Percentiles rank a stretch among this genome's conserved stretches.
Conservation (phyloP, 2,329 filamentous ascomycete species). For the Rasamsonia emersonii region DNA sequence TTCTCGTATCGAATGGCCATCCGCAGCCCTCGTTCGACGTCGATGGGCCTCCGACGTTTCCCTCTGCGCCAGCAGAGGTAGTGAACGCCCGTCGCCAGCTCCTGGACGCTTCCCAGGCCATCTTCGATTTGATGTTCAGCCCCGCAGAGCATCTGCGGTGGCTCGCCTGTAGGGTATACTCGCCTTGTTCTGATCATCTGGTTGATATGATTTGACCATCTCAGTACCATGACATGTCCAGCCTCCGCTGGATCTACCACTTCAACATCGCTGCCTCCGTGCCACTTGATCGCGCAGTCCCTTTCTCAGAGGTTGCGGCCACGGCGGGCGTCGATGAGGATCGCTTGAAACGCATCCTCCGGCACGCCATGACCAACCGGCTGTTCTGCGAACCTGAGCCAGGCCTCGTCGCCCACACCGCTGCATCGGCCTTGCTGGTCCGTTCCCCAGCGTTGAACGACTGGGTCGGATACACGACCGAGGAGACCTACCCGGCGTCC, state of each 20-base stretch:
- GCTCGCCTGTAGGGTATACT: constrained; percentile 5
- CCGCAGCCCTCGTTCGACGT: constrained; percentile 6
- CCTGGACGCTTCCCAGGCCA: constrained; percentile 4
- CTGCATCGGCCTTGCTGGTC: constrained; percentile 8
- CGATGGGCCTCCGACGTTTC: constrained; percentile 2
- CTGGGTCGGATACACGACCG: constrained; percentile 9
- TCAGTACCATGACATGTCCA: constrained; percentile 11
- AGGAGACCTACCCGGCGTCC: constrained; percentile 9
- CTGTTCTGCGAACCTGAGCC: constrained; percentile 20
- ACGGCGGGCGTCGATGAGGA: constrained; percentile 13
- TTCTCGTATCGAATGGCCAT: constrained; percentile 3
- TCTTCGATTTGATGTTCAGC: constrained; percentile 2
- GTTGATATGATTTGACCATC: not conserved
- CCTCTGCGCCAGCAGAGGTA: constrained; percentile 2
- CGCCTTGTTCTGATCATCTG: not conserved
- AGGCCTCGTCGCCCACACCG: constrained; percentile 20
- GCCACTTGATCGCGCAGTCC: constrained; percentile 14
- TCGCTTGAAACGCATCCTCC: constrained; percentile 16
- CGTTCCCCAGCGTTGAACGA: constrained; percentile 5
- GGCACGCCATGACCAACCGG: constrained; percentile 19
- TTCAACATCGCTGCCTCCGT: constrained; percentile 17
- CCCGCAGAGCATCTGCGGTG: constrained; percentile 4
- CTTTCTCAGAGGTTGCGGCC: constrained; percentile 12
- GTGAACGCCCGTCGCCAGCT: constrained; percentile 4
- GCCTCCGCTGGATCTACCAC: constrained; percentile 15